These are phyloP conservation scores for Telfairia occidentalis DNA, from an alignment of 331 rosid genomes.

Conservation along the genomic window DNA sequence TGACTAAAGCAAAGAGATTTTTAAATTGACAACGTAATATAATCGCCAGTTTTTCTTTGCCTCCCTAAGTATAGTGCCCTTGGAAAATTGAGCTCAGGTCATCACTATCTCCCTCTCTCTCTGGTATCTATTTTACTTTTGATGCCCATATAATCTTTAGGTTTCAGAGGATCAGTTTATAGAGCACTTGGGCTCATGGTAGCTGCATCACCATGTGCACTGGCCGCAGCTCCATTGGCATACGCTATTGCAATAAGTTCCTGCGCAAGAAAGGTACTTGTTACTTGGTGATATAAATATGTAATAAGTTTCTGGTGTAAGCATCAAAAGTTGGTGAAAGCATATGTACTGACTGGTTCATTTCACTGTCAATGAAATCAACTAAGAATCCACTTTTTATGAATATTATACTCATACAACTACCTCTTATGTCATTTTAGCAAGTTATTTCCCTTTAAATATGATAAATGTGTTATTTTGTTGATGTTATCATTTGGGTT, in stretches of 20 bases:
- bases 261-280: conserved; percentile 72
- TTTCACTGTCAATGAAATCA: not conserved
- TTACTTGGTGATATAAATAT: not conserved
- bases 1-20: not conserved
- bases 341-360: not conserved
- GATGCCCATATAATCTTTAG: conserved; percentile 34
- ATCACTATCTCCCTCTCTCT: not conserved
- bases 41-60: not conserved
- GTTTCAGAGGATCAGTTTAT: conserved; percentile 93
- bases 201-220: conserved; percentile 97
- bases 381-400: not conserved
- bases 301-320: not conserved
- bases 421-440: not conserved
- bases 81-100: not conserved
- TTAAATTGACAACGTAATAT: not conserved
- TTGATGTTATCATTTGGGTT: not conserved
- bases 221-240: conserved; percentile 96
- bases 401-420: not conserved
- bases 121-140: conserved; percentile 10
- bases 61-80: not conserved
- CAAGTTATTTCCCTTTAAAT: not conserved
- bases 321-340: not conserved
- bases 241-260: conserved; percentile 95
- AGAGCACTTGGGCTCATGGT: conserved; percentile 97
- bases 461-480: not conserved